A percentile compares a stretch with the other conserved stretches of the same genome.
Conservation (phyloP, 75 land plant genomes). For the Cunninghamia lanceolata region DNA sequence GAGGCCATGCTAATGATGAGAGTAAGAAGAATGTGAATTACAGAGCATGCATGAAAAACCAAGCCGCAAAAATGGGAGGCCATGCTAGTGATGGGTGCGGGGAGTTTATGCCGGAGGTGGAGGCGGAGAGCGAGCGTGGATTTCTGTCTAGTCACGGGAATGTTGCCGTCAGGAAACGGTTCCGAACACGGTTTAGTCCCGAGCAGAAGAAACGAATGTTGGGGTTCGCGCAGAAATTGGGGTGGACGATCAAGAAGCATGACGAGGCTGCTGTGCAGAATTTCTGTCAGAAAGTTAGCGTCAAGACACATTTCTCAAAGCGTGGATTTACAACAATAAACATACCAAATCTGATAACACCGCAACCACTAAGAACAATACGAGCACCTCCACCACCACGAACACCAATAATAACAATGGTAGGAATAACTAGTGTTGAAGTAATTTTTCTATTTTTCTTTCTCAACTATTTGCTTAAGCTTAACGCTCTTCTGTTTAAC, state of each 20-base stretch:
- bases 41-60: conserved; percentile 46
- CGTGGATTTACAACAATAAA: conserved; percentile 86
- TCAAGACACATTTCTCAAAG: too few relatives aligned
- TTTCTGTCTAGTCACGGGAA: not conserved
- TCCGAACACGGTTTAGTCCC: conserved; percentile 53
- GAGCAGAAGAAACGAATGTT: conserved; percentile 71
- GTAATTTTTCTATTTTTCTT: not conserved
- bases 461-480: too few relatives aligned
- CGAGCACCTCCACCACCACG: not conserved
- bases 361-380: not conserved
- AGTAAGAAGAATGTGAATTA: conserved; percentile 24
- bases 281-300: too few relatives aligned
- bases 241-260: conserved; percentile 76
- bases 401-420: not conserved
- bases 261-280: conserved; percentile 66
- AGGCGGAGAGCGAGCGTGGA: not conserved
- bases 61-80: conserved; percentile 38
- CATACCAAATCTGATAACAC: conserved; percentile 30
- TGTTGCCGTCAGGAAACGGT: conserved; percentile 41
- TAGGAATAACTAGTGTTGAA: not conserved
- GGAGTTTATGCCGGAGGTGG: conserved; percentile 45
- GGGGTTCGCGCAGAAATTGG: conserved; percentile 57
- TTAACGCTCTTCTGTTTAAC: too few relatives aligned
- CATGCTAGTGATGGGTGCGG: conserved; percentile 28
- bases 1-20: too few relatives aligned